Base-by-base conservation (phyloP, 257 asterid species). In the Gynochthodes officinalis region DNA sequence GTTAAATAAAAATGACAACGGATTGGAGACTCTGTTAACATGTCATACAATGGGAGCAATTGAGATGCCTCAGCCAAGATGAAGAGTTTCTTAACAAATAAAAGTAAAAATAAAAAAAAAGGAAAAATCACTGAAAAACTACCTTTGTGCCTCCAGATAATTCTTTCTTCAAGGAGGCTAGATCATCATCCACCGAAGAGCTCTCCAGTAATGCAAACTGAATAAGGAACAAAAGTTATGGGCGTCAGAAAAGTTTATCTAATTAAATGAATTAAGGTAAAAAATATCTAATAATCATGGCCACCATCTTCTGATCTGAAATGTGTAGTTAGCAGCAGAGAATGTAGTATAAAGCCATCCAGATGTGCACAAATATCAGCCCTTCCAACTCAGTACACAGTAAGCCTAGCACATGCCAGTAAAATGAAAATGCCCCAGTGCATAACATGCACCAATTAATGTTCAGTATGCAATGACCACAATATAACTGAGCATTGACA, bases 101-200 rank as follows among this genome's bases (percentile, higher is more conserved):
- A 6, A 27, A 58, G 21, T 25, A 62, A 27, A 70, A 3, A n/a
- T 27, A 15, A 4, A 57, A 55, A n/a, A n/a, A n/a, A n/a, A n/a
- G n/a, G n/a, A n/a, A n/a, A n/a, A n/a, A n/a, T n/a, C n/a, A n/a
- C n/a, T 16, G 28, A 65, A 73, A 62, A 72, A 55, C 42, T 82
- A 90, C 98, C 96, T 85, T 89, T 48, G 93, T 74, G 79, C 85
- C 80, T 73, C 95, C 96, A 18, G 92, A 82, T 61, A 95, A 52
- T 79, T 92, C 95, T 76, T 81, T 90, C 86, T 89, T 95, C 84
- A 95, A 76, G 67, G 66, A 71, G 23, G 91, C 91, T 37, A 95
- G 93, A 76, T 95, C 99, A 71, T 92, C 97, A 76, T 95, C 99
- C 69, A 95, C 99, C 15, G 98, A 91, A 69, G 96, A 82, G 68